These are phyloP conservation scores for Talaromyces nanjingensis DNA, from an alignment of 495 filamentous ascomycete species.

Conservation along the genomic window DNA sequence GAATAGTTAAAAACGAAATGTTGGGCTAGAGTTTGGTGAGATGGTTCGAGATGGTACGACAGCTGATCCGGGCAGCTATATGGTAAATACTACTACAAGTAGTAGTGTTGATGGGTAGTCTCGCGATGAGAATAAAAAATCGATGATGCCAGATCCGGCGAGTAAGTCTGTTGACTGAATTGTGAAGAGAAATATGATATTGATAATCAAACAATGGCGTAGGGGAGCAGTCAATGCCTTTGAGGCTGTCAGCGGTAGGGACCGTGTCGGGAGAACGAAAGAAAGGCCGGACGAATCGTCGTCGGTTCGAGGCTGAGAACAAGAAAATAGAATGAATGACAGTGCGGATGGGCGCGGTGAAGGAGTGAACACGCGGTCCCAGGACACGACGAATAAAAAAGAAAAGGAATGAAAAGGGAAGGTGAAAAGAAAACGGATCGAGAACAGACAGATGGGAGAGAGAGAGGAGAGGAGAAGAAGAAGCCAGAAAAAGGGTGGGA, in stretches of 20 bases:
- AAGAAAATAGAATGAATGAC: conserved; percentile 7
- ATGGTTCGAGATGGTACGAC: not conserved
- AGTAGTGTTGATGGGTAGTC: not conserved
- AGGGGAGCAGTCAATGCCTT: not conserved
- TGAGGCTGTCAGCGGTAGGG: conserved; percentile 4
- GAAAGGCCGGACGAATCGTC: conserved; percentile 1
- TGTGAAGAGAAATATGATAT: not conserved
- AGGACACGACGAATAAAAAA: conserved; percentile 4
- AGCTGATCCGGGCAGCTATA: conserved; percentile 10
- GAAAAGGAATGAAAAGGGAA: conserved; percentile 6
- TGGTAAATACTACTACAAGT: not conserved
- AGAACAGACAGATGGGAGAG: not conserved
- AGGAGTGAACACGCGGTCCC: conserved; percentile 12
- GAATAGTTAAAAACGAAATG: not conserved
- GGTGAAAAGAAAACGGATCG: not conserved
- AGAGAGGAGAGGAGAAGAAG: not conserved
- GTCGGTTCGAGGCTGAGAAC: not conserved
- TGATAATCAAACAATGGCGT: not conserved
- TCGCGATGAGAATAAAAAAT: not conserved
- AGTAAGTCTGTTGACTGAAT: not conserved
- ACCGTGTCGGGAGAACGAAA: not conserved
- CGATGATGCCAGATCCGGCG: conserved; percentile 4
- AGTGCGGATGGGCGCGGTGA: conserved; percentile 7
- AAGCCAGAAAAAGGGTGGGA: conserved; percentile 1
- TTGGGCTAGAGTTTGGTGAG: not conserved